Base-by-base conservation (phyloP, 441 rosid genomes). In the Euphorbia schlechtendalii region DNA sequence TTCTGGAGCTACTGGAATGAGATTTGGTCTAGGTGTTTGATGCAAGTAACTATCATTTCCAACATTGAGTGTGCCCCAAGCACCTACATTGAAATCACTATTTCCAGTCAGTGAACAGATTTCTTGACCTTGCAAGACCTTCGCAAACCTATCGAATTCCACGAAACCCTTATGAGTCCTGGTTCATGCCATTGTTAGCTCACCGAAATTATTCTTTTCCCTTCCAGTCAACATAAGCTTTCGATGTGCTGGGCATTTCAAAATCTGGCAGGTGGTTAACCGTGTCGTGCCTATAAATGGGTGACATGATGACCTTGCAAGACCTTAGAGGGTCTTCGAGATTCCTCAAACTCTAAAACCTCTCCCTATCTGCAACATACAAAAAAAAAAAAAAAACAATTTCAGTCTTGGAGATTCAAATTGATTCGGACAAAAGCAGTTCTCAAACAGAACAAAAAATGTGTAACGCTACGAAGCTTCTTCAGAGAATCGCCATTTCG, bases 81-180 rank as follows among this genome's bases (percentile, higher is more conserved):
- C 71, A 54, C 84, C 78, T 4, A 73, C 72, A 61, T 71, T 79
- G 80, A 84, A 78, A 77, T 81, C 89, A 58, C 80, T 81, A 66
- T 83, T 75, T 20, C 77, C 87, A 10, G 83, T 83, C 84, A 85
- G 76, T 18, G 84, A 82, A 74, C 85, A 85, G 69, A 92, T 85
- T 87, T 89, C 98, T 86, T 85, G 98, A 92, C 98, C 98, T 87
- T 92, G 96, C 88, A 92, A 88, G 92, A 89, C 96, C 91, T 82
- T 79, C 38, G 88, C 84, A 71, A 71, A 87, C 68, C 83, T 82
- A 68, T 84, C 78, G 38, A 85, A 71, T 81, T 84, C 89, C 77
- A 57, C 69, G 76, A 80, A 78, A 66, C 86, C 81, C 73, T 90
- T 66, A 75, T 74, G 78, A 64, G 82, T 72, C 45, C 79, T 72